Base-by-base conservation (phyloP, 805 yeast species). In the Kodamaea hsintzibuensis region DNA sequence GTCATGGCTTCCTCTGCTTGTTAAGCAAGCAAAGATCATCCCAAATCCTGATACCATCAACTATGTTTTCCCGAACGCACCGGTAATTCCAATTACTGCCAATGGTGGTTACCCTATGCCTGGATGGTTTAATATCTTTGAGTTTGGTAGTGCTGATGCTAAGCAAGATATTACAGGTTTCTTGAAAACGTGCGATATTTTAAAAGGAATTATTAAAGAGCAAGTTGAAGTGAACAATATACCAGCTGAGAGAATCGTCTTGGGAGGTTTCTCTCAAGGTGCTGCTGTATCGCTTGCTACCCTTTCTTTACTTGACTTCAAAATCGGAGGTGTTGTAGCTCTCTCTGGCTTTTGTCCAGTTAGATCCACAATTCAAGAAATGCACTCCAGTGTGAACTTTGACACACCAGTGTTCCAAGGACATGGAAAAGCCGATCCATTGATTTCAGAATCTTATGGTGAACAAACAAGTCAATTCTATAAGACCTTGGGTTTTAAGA, bases 191-290 rank as follows among this genome's bases (percentile, higher is more conserved):
- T 71, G 83, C 45, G 76, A 77, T 1, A 60, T 69, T 2, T 72
- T 86, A 19, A 73, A 78, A 49, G 61, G 62, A 1, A 72, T 79
- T 58, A 76, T 88, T 43, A 67, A 78, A 17, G 83, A 83, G 52
- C 84, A 86, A 59, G 72, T 81, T 13, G 81, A 79, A 7, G 60
- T 62, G 6, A 55, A 67, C 50, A 83, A 86, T 8, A 79, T 88
- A 37, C 77, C 82, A 3, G 75, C 87, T 0, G 83, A 82, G 14
- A 82, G 88, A 51, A 88, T 95, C 47, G 74, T 95, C n/a, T 75
- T 95, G 54, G 98, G 98, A 37, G 99, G 99, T 0, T 95, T 95
- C 67, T 87, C 96, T 3, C 99, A 95, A 72, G 99, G 99, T 52
- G 96, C 91, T 48, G 91, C 96, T 1, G 56, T 93, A 9, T 73